Base-by-base conservation (phyloP, 768 basidiomycete species). In the Myochromella boudieri region DNA sequence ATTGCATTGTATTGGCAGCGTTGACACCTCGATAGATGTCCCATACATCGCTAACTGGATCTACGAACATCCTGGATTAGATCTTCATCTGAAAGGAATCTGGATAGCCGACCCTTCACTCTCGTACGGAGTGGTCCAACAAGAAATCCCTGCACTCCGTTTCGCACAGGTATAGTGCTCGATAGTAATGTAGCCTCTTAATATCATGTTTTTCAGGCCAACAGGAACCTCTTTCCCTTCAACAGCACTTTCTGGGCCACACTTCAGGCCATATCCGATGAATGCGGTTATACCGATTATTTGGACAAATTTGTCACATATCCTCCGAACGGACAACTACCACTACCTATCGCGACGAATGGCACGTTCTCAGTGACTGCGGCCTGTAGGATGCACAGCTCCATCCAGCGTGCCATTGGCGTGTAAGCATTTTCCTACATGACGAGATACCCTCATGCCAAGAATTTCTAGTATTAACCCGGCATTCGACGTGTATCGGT, bases 11-110 rank as follows among this genome's bases (percentile, higher is more conserved):
- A 21, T 47, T 10, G 12, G 21, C 8, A 9, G 22, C 6, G 21
- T 24, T 8, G 36, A 49, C 22, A 8, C 32, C 24, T 42, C 15
- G 11, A 12, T 31, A 68, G 67, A 68, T 51, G 67, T 71, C 17
- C 68, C 72, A 1, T 84, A 87, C 58, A 82, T 84, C 46, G 85
- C 85, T 10, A 82, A 85, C 59, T 83, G 74, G 61, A 81, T 87
- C 32, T 87, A 82, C 48, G 78, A 81, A 46, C 73, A 85, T 44
- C 78, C 81, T 1, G 81, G 81, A 26, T 66, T 87, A 10, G 70
- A 75, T 28, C 54, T 72, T 4, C 57, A 60, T 22, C 65, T 87
- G 31, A 78, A 80, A 55, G 85, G 85, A 0, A 78, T 84, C 31
- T 86, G 78, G 77, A 76, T 87, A 12, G 72, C 74, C 14, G 83